Evolutionary conservation across 73 alveolate species (phyloP).

Genomic region (Blepharisma japonicum): DNA sequence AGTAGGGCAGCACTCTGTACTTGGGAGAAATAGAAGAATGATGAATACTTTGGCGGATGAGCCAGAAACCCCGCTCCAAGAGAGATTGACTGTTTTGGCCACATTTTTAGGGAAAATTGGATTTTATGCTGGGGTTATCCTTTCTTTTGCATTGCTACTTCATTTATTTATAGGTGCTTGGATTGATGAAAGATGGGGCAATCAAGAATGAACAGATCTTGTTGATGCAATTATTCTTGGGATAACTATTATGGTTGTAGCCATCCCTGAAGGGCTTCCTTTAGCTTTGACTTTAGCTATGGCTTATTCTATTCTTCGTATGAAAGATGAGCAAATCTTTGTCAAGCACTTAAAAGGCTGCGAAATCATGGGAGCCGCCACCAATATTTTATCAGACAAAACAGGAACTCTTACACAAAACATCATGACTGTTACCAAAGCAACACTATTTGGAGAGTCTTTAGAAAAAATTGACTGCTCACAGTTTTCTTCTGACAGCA

Average conservation of each 20-base stretch:
- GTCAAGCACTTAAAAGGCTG: conserved; percentile 75
- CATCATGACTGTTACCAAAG: conserved; percentile 72
- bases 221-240: conserved; percentile 72
- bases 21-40: conserved; percentile 66
- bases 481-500: neutral
- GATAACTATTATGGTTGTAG: conserved; percentile 88
- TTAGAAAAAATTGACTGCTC: conserved; percentile 31
- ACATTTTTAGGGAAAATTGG: conserved; percentile 90
- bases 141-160: conserved; percentile 67
- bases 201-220: conserved; percentile 1
- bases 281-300: conserved; percentile 93
- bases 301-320: conserved; percentile 91
- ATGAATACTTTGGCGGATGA: conserved; percentile 47
- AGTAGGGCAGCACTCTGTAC: conserved; percentile 82
- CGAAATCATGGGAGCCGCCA: conserved; percentile 91
- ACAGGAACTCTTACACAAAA: conserved; percentile 86
- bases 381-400: conserved; percentile 76
- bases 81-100: conserved; percentile 87
- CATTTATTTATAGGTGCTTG: conserved; percentile 66
- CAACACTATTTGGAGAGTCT: conserved; percentile 18
- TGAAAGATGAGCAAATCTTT: conserved; percentile 84
- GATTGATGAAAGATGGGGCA: conserved; percentile 39
- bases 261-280: conserved; percentile 98
- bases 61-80: conserved; percentile 83
- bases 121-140: conserved; percentile 72